A percentile compares a stretch with the other conserved stretches of the same genome.
Conservation (phyloP, 2,329 filamentous ascomycete species). For the Chaetomiaceae sp. region DNA sequence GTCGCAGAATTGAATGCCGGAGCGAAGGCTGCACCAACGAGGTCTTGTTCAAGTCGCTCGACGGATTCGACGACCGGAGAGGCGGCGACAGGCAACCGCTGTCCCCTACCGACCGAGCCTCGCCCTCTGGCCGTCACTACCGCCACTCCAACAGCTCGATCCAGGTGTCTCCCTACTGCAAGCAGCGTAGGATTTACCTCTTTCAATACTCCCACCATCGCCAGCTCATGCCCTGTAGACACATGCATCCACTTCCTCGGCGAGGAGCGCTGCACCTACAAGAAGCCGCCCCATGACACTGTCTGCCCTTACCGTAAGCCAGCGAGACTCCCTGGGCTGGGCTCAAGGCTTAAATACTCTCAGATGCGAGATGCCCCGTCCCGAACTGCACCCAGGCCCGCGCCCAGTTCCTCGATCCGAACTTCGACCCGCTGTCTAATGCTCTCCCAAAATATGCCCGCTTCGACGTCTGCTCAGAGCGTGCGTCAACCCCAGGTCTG, state of each 20-base stretch:
- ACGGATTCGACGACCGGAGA: conserved; percentile 16
- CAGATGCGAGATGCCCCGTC: conserved; percentile 24
- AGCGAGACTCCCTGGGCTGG: neutral
- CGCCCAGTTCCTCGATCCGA: conserved; percentile 23
- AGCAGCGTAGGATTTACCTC: conserved; percentile 15
- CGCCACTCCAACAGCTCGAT: conserved; percentile 11
- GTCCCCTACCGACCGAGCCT: conserved; percentile 10
- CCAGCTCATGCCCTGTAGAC: conserved; percentile 9
- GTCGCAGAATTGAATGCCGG: conserved; percentile 18
- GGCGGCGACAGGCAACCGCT: conserved; percentile 11
- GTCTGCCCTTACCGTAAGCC: conserved; percentile 24
- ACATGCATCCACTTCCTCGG: conserved; percentile 22
- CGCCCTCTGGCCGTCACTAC: conserved; percentile 12
- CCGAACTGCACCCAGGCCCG: conserved; percentile 22
- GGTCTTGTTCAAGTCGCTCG: conserved; percentile 21
- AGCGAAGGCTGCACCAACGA: conserved; percentile 23
- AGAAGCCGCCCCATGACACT: conserved; percentile 24
- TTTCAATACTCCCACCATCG: neutral
- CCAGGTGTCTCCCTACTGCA: conserved; percentile 21
- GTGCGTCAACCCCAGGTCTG: conserved; percentile 9
- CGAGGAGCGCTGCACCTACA: conserved; percentile 22
- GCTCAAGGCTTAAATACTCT: neutral
- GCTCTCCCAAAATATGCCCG: conserved; percentile 20
- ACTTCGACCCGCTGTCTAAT: conserved; percentile 16
- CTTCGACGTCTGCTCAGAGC: conserved; percentile 23